Conservation (phyloP, 2,329 filamentous ascomycete genomes). For the Penicillium sp. region DNA sequence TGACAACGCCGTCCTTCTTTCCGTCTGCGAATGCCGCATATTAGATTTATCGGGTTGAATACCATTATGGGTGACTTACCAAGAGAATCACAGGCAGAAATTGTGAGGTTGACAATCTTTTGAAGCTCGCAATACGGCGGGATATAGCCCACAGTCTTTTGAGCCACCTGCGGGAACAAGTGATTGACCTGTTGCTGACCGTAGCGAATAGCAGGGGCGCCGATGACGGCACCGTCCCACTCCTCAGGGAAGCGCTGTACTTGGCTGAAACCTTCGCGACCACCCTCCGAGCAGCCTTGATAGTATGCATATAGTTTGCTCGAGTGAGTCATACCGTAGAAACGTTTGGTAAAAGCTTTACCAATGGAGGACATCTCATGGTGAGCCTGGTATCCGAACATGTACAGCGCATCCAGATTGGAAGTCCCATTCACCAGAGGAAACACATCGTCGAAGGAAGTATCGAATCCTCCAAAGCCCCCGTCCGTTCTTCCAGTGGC, state of each 20-base stretch:
- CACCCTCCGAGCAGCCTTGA: not conserved
- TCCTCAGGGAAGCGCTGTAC: not conserved
- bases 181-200: constrained; percentile 8
- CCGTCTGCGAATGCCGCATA: not conserved
- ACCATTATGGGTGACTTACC: not conserved
- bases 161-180: not conserved
- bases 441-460: not conserved
- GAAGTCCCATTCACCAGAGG: not conserved
- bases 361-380: not conserved
- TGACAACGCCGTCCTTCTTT: not conserved
- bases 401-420: not conserved
- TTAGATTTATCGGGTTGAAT: not conserved
- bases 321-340: not conserved
- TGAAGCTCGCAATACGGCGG: constrained; percentile 10
- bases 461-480: not conserved
- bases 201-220: constrained; percentile 6
- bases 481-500: not conserved
- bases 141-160: constrained; percentile 1
- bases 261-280: not conserved
- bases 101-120: constrained; percentile 7
- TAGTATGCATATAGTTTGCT: not conserved
- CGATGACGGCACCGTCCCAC: constrained; percentile 5
- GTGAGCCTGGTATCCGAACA: not conserved
- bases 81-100: constrained; percentile 6
- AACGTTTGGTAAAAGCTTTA: not conserved